These are phyloP conservation scores for Umbelopsis sp. DNA, from an alignment of 371 early-diverging fungal genomes.

Conservation along the genomic window DNA sequence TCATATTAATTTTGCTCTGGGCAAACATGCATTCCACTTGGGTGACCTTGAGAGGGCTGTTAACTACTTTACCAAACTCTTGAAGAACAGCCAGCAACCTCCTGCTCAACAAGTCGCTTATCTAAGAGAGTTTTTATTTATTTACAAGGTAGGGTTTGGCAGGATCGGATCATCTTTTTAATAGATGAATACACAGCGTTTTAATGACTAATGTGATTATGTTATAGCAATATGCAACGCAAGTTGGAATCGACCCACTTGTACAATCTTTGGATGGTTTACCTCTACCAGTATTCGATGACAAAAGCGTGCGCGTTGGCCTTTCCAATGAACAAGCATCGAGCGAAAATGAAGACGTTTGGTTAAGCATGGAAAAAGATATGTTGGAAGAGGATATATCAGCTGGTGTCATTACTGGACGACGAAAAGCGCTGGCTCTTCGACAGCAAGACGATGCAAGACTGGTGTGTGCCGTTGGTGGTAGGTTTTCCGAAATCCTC, in stretches of 20 bases:
- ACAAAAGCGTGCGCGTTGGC: constrained; percentile 47
- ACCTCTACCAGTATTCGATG: constrained; percentile 55
- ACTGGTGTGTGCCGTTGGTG: constrained; percentile 73
- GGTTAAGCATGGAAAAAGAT: constrained; percentile 66
- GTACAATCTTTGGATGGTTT: constrained; percentile 47
- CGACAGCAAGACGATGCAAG: constrained; percentile 57
- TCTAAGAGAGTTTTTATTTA: constrained; percentile 76
- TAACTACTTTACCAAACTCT: constrained; percentile 66
- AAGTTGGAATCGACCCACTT: constrained; percentile 41
- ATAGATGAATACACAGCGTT: not conserved
- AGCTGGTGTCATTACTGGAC: constrained; percentile 39
- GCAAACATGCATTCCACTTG: constrained; percentile 73
- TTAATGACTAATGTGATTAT: no score
- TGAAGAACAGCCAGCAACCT: constrained; percentile 68
- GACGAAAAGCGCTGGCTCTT: constrained; percentile 43
- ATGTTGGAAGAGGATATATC: constrained; percentile 57
- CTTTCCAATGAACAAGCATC: constrained; percentile 51
- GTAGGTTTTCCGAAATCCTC: constrained; percentile 32
- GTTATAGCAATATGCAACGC: constrained; percentile 48
- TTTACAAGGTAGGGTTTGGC: constrained; percentile 61
- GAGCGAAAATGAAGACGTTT: constrained; percentile 54
- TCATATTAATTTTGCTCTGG: constrained; percentile 86
- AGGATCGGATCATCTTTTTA: not conserved
- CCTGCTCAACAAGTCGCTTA: constrained; percentile 73
- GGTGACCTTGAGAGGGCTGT: constrained; percentile 61